Base-by-base conservation (phyloP, 1,284 basidiomycete species). In the Puccinia horiana region DNA sequence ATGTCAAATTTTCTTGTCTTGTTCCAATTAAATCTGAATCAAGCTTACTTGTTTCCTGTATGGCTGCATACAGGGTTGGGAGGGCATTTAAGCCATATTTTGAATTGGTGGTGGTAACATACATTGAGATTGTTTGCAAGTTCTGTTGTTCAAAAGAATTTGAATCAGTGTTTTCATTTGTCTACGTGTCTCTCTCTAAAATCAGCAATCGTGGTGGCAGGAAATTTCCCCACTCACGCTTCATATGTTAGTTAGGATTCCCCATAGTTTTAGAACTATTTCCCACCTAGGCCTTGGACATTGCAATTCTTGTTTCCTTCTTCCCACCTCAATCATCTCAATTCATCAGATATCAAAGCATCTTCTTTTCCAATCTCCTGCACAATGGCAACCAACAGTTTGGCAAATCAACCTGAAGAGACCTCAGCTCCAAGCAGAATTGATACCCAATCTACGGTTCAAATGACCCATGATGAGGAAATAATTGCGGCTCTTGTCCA, bases 21-120 rank as follows among this genome's bases (percentile, higher is more conserved):
- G 20, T 37, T 9, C 12, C 3, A 29, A 32, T 29, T 29, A 35
- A 2, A 47, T 29, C 29, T 26, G 29, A 47, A 44, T 20, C 3
- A 49, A 16, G 18, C n/a, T 49, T 37, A 29, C 3, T 11, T 8
- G n/a, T 29, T 4, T 37, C 1, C 9, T 49, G 11, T 44, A n/a
- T 69, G 67, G 20, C 18, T 47, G 23, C 37, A 69, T 69, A 37
- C 23, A 70, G 69, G 69, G 69, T 29, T 70, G 69, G 69, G 69
- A 70, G 65, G 65, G 65, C 23, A 9, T 69, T 69, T 42, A 20
- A 42, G 20, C 11, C 8, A 58, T 47, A 9, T 58, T 58, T n/a
- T 26, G n/a, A 40, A 44, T 11, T 8, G 18, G n/a, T 18, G 18
- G 18, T 12, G 37, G 9, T 8, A 14, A 37, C 1, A 14, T 12